Conservation (phyloP, 2,329 filamentous ascomycete genomes). For the Phialophora verrucosa region DNA sequence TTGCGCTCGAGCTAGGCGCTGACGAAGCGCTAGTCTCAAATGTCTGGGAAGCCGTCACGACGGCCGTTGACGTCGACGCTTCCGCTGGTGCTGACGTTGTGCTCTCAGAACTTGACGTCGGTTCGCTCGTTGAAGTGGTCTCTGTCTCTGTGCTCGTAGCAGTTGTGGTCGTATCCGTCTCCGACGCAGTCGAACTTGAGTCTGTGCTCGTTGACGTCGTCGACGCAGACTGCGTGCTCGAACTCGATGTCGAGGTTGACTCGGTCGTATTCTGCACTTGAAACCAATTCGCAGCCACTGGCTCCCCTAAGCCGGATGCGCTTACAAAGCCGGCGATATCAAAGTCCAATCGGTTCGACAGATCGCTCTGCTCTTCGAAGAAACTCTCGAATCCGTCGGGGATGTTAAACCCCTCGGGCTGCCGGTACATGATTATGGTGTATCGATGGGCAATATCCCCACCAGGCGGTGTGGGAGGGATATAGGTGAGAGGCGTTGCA, state of each 20-base stretch:
- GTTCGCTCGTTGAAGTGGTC: background rate
- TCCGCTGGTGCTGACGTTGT: background rate
- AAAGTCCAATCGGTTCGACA: conserved; percentile 42
- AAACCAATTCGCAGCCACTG: conserved; percentile 50
- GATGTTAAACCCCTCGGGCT: conserved; percentile 41
- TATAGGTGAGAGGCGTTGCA: conserved; percentile 37
- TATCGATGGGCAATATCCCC: conserved; percentile 42
- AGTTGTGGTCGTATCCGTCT: background rate
- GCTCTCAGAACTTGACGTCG: background rate
- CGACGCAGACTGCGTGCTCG: conserved; percentile 7
- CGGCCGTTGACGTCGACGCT: background rate
- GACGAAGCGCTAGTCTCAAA: background rate
- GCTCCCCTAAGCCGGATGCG: conserved; percentile 42
- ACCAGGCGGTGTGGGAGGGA: conserved; percentile 42
- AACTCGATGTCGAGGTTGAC: conserved; percentile 6
- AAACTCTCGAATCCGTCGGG: conserved; percentile 44
- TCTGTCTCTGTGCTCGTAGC: background rate
- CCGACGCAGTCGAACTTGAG: background rate
- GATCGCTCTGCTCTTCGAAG: conserved; percentile 32
- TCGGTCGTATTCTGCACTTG: conserved; percentile 39
- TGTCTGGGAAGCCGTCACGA: conserved; percentile 7
- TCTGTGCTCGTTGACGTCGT: background rate
- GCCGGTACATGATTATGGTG: conserved; percentile 43
- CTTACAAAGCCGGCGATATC: conserved; percentile 45
- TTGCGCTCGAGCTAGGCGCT: conserved; percentile 3